phyloP scores from a whole-genome alignment of 1,284 basidiomycete genomes.

The Ceratobasidium theobromae region DNA sequence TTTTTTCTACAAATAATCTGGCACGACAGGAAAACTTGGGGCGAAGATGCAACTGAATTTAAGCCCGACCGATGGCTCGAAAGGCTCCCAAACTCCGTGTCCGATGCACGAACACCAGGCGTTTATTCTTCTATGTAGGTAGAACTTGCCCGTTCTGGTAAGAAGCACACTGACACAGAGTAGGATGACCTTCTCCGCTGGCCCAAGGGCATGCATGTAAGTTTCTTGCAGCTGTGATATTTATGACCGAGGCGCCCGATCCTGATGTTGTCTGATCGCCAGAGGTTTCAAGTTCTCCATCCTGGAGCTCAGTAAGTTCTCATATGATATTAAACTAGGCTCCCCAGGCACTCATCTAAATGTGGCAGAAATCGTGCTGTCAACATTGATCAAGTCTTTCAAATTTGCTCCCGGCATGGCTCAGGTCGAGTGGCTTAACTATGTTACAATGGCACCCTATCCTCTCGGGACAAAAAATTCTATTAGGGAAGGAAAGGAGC shows the following conservation, averaged over 20 bases:
- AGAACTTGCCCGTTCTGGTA: not conserved
- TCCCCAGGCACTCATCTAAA: not conserved
- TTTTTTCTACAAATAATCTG: no score
- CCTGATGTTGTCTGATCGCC: not conserved
- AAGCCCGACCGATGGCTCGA: slow-evolving; percentile 10
- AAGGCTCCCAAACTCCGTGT: not conserved
- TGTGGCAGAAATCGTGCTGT: slow-evolving; percentile 10
- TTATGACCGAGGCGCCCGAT: not conserved
- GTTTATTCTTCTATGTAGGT: slow-evolving; percentile 4
- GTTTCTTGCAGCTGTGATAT: not conserved
- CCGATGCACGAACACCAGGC: not conserved
- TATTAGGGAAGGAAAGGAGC: not conserved
- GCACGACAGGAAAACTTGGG: slow-evolving; percentile 20
- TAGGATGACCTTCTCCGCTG: slow-evolving; percentile 7
- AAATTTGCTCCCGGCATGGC: not conserved
- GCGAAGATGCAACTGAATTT: slow-evolving; percentile 4
- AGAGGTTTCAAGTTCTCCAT: slow-evolving; percentile 18
- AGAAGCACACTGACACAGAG: not conserved
- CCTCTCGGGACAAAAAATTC: not conserved
- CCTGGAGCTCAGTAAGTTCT: slow-evolving; percentile 1
- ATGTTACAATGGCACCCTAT: slow-evolving; percentile 3
- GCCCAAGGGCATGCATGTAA: not conserved
- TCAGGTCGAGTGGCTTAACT: not conserved
- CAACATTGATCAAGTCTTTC: not conserved
- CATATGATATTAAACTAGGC: not conserved